phyloP scores from a whole-genome alignment of 2,329 filamentous ascomycete genomes.

The Xylariaceae sp. region DNA sequence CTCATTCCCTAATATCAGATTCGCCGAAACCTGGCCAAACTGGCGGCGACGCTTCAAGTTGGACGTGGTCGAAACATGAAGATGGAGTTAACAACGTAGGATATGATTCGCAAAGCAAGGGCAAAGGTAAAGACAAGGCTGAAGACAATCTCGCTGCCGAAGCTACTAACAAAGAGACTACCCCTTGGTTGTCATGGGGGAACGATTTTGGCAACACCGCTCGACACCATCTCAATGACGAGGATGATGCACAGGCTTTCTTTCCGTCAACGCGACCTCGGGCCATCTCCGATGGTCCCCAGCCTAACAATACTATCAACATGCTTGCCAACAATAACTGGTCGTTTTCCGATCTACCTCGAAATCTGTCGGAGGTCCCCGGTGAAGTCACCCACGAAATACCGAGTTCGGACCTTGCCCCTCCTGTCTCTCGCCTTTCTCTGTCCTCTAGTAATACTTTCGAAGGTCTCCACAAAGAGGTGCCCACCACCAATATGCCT shows the following conservation, averaged over 20 bases:
- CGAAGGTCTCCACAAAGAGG: background rate
- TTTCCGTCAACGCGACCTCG: conserved; percentile 45
- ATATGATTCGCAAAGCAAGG: conserved; percentile 19
- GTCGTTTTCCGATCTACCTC: conserved; percentile 53
- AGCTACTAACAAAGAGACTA: conserved; percentile 1
- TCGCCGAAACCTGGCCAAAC: conserved; percentile 24
- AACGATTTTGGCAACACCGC: conserved; percentile 20
- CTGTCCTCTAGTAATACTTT: background rate
- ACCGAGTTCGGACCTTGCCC: background rate
- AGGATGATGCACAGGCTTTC: conserved; percentile 8
- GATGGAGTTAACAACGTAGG: conserved; percentile 22
- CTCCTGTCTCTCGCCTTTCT: background rate
- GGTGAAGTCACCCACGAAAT: conserved; percentile 13
- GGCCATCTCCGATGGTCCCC: conserved; percentile 60
- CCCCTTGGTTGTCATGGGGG: conserved; percentile 14
- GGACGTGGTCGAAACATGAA: conserved; percentile 34
- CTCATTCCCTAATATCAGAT: conserved; percentile 14
- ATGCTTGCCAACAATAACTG: conserved; percentile 64
- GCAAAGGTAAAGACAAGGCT: conserved; percentile 31
- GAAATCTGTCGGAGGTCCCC: conserved; percentile 12
- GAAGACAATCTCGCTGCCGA: background rate
- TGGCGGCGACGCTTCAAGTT: conserved; percentile 32
- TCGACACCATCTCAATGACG: conserved; percentile 2
- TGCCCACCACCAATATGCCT: background rate
- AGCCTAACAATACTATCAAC: conserved; percentile 47